These are phyloP conservation scores for Ampelocalamus luodianensis DNA, from an alignment of 176 grass and related monocot species.

Conservation along the genomic window DNA sequence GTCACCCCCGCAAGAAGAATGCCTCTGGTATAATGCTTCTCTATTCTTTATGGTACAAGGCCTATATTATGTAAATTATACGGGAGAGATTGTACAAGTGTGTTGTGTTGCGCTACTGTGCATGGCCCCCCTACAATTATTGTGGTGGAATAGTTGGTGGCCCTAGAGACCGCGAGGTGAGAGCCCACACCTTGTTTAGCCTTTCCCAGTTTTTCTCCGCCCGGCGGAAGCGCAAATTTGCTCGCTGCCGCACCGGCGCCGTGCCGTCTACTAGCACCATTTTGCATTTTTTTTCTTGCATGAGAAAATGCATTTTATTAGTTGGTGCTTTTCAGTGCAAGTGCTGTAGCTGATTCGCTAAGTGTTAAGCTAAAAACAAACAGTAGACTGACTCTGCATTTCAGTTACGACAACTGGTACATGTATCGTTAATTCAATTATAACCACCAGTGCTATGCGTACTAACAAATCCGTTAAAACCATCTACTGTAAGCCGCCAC, in stretches of 20 bases:
- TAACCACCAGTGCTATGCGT: neutral
- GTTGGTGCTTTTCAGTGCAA: neutral
- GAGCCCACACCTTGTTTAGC: constrained; percentile 12
- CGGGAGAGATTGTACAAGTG: constrained; percentile 37
- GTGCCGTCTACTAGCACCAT: neutral
- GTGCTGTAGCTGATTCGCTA: neutral
- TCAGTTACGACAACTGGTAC: neutral
- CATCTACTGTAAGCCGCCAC: neutral
- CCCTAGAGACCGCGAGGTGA: constrained; percentile 21
- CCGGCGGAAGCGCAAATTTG: neutral
- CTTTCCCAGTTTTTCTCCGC: neutral
- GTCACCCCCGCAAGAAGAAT: constrained; percentile 47
- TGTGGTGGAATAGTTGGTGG: constrained; percentile 46
- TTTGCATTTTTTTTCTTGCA: neutral
- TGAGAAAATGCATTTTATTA: neutral
- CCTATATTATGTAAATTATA: constrained; percentile 46
- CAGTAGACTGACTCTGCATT: neutral
- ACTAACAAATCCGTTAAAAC: neutral
- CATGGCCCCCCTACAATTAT: constrained; percentile 45
- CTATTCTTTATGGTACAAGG: constrained; percentile 55
- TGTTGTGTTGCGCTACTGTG: constrained; percentile 23
- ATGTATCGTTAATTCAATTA: neutral
- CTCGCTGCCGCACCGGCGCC: neutral
- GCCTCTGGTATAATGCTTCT: constrained; percentile 45
- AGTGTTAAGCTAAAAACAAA: neutral